Evolutionary conservation across 2,329 filamentous ascomycete genomes (phyloP).

Genomic region (Ceratocystis diversiconidia): DNA sequence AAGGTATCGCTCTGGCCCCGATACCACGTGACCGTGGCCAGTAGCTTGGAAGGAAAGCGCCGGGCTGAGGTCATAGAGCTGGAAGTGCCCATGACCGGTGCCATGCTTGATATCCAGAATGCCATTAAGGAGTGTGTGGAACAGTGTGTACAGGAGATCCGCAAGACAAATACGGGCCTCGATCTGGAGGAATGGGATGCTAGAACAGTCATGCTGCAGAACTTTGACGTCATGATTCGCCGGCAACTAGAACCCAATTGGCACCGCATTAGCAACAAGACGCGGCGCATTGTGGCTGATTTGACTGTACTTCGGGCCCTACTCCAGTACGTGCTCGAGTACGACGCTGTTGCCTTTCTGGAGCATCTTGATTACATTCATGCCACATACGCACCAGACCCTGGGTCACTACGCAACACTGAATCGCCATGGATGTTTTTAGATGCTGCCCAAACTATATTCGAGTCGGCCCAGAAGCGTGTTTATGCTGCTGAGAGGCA

Average conservation of each 20-base stretch:
- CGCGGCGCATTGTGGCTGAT: slow-evolving; percentile 85
- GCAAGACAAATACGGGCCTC: slow-evolving; percentile 66
- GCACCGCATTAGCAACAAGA: slow-evolving; percentile 92
- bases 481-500: slow-evolving; percentile 55
- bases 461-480: slow-evolving; percentile 73
- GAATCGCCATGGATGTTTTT: slow-evolving; percentile 94
- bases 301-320: slow-evolving; percentile 70
- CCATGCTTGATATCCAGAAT: slow-evolving; percentile 86
- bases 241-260: slow-evolving; percentile 90
- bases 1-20: slow-evolving; percentile 85
- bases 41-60: slow-evolving; percentile 76
- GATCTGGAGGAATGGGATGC: slow-evolving; percentile 97
- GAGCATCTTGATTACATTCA: slow-evolving; percentile 90
- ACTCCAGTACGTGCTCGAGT: slow-evolving; percentile 66
- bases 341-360: slow-evolving; percentile 82
- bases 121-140: slow-evolving; percentile 94
- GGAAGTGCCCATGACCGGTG: slow-evolving; percentile 88
- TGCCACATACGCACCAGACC: slow-evolving; percentile 74
- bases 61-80: slow-evolving; percentile 96
- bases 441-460: slow-evolving; percentile 87
- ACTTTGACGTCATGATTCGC: slow-evolving; percentile 78
- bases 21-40: slow-evolving; percentile 81
- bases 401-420: slow-evolving; percentile 72
- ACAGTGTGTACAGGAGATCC: slow-evolving; percentile 82
- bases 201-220: slow-evolving; percentile 80